Evolutionary conservation across 2,329 filamentous ascomycete species (phyloP), one percentile per base, ranked within the genome.

Genomic region (Pseudogymnoascus sp.): DNA sequence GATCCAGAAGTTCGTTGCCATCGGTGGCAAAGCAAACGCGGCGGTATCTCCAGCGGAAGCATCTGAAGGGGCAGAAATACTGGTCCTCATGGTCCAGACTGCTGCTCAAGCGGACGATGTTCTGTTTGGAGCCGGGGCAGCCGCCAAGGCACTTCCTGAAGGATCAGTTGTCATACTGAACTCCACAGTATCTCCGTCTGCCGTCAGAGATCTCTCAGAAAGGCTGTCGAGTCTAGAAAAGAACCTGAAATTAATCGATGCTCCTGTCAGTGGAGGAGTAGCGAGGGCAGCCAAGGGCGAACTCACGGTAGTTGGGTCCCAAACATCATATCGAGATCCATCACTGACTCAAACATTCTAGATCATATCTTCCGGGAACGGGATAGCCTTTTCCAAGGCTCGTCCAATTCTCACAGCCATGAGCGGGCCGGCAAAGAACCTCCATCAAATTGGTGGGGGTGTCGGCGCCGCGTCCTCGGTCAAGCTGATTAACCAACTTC

Each of bases 191-290:
- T 81, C 88, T 0, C 85, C 85, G 35, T 79, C 80, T 16, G 88
- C 88, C 69, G 83, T 86, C 1, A 80, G 84, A 71, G 81, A 79
- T n/a, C 81, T 90, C 13, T 80, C 81, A n/a, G 76, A 79, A 61
- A 76, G 85, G 67, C 75, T 91, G 7, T 75, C 76, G 44, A 75
- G 78, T 7, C 72, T 78, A 42, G 83, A 80, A 5, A 79, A 87
- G 5, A 87, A 90, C 68, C 79, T 91, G 35, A 77, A 79, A 61
- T 81, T 90, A 63, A 80, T 91, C 62, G 88, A 90, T 72, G 81
- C 82, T 21, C 88, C 88, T 0, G 88, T 91, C 0, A 89, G 86
- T 0, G 88, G 88, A 0, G 88, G 88, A 4, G 82, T 85, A 0
- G 78, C 80, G 14, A 80, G 87, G 37, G 75, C 76, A 4, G 74